These are phyloP conservation scores for Fusarium napiforme DNA, from an alignment of 2,329 filamentous ascomycete species.

Conservation along the genomic window DNA sequence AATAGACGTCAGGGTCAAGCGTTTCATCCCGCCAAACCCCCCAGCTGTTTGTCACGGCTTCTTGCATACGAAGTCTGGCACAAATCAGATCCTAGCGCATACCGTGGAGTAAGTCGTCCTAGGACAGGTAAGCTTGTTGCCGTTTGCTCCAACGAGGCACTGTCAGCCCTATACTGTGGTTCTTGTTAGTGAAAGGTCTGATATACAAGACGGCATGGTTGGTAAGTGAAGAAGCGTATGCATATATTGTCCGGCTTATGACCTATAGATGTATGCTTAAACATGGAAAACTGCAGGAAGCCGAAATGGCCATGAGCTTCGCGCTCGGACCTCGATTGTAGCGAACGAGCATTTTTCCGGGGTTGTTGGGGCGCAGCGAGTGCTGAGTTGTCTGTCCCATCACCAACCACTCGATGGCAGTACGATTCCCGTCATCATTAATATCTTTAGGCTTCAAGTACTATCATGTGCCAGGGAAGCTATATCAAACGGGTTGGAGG, in stretches of 20 bases:
- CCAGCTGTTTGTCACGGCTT: slow-evolving; percentile 40
- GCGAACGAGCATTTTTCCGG: slow-evolving; percentile 11
- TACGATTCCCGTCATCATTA: neutral
- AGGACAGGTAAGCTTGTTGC: slow-evolving; percentile 9
- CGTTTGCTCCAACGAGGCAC: slow-evolving; percentile 14
- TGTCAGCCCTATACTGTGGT: slow-evolving; percentile 26
- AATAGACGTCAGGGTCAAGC: slow-evolving; percentile 37
- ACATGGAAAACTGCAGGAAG: neutral
- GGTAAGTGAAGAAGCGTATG: neutral
- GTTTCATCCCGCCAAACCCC: slow-evolving; percentile 43
- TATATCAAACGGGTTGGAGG: slow-evolving; percentile 29
- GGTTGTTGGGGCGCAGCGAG: slow-evolving; percentile 23
- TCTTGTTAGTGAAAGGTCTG: slow-evolving; percentile 16
- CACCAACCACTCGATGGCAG: slow-evolving; percentile 9
- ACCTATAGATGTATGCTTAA: slow-evolving; percentile 5
- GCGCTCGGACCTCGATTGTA: slow-evolving; percentile 5
- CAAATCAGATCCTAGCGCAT: slow-evolving; percentile 37
- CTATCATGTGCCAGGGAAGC: slow-evolving; percentile 23
- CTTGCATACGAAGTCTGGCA: slow-evolving; percentile 28
- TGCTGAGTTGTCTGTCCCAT: slow-evolving; percentile 35
- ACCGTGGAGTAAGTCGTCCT: slow-evolving; percentile 1
- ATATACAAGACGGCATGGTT: neutral
- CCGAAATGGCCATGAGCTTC: neutral
- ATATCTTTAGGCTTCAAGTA: neutral
- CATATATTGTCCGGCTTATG: neutral